Percentiles rank a stretch among this genome's conserved stretches.
Evolutionary conservation across 2,329 filamentous ascomycete species (phyloP).

Genomic region (Microdochium paspali): DNA sequence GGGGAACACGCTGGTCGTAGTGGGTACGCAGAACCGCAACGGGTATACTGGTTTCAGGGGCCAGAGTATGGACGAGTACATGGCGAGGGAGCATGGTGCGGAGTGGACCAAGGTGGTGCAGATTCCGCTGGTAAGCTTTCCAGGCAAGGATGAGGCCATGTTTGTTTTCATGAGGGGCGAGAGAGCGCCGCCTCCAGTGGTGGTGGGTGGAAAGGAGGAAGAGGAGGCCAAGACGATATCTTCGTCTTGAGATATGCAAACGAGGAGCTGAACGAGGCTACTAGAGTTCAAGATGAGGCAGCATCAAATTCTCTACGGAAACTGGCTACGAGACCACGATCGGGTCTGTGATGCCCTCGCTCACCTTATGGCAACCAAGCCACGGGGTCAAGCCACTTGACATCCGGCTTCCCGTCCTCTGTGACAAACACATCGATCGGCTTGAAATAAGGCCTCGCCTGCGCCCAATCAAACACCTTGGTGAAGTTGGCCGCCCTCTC

Average conservation of each 20-base stretch:
- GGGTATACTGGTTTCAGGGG: constrained; percentile 63
- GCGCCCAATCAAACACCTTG: constrained; percentile 4
- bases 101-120: constrained; percentile 53
- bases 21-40: constrained; percentile 66
- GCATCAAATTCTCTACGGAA: background rate
- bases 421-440: constrained; percentile 13
- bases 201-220: too few relatives aligned
- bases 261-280: too few relatives aligned
- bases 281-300: too few relatives aligned
- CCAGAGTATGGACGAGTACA: constrained; percentile 57
- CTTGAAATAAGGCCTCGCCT: constrained; percentile 7
- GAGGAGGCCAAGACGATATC: background rate
- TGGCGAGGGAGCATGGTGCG: constrained; percentile 41
- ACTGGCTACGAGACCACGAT: background rate
- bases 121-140: constrained; percentile 63
- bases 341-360: background rate
- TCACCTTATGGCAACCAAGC: background rate
- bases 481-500: constrained; percentile 10
- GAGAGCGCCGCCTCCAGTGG: constrained; percentile 16
- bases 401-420: constrained; percentile 8
- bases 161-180: constrained; percentile 52
- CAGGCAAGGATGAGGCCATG: constrained; percentile 67
- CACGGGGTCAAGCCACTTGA: constrained; percentile 11
- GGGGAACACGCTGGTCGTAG: constrained; percentile 58
- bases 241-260: background rate